Percentiles rank a stretch among this genome's conserved stretches.
phyloP scores from a whole-genome alignment of 768 basidiomycete species.

The Boletus vermiculosoides region DNA sequence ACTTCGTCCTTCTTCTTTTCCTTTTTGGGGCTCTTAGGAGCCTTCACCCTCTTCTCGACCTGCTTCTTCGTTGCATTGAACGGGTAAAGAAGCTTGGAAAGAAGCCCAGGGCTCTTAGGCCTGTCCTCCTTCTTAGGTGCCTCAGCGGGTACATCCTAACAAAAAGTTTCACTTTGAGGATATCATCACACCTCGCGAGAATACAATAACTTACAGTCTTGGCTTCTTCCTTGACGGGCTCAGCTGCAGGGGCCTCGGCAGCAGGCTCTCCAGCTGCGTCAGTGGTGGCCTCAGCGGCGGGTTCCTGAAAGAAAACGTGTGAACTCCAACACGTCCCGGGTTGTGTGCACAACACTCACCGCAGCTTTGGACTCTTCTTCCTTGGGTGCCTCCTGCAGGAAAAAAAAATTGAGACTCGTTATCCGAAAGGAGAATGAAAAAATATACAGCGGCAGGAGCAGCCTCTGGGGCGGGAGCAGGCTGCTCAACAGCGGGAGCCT shows the following conservation, averaged over 20 bases:
- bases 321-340: background rate
- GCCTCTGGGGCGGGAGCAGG: constrained; percentile 30
- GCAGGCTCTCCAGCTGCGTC: constrained; percentile 26
- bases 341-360: constrained; percentile 27
- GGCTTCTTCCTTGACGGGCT: constrained; percentile 42
- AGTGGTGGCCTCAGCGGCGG: constrained; percentile 30
- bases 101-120: constrained; percentile 76
- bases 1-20: constrained; percentile 80
- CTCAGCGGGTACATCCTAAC: constrained; percentile 44
- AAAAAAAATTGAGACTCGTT: background rate
- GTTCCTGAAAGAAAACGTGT: constrained; percentile 33
- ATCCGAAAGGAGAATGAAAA: background rate
- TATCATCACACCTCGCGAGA: constrained; percentile 29
- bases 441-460: constrained; percentile 37
- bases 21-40: constrained; percentile 77
- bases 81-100: constrained; percentile 75
- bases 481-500: constrained; percentile 28
- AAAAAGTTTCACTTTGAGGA: constrained; percentile 15
- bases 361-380: constrained; percentile 40
- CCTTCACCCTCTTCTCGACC: constrained; percentile 57
- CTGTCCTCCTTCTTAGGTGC: constrained; percentile 69
- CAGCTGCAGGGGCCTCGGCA: constrained; percentile 31
- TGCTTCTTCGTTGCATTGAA: constrained; percentile 60
- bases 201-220: constrained; percentile 36
- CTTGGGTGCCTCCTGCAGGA: constrained; percentile 39